Percentiles rank a stretch among this genome's conserved stretches.
Conservation (phyloP, 1,139 yeast genomes). For the Blastobotrys petasosporus region DNA sequence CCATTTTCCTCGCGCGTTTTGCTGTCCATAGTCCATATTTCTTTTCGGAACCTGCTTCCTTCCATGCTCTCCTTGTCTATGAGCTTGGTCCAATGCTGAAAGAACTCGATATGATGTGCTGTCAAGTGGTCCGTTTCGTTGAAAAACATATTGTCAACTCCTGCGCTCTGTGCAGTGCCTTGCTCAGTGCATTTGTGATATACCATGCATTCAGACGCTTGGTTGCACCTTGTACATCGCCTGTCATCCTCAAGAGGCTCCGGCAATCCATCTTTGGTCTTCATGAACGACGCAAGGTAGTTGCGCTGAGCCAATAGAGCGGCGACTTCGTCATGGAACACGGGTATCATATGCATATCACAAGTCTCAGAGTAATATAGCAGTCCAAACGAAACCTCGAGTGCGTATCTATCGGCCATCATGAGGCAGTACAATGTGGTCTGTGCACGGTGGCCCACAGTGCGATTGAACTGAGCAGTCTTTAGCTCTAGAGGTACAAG, state of each 20-base stretch:
- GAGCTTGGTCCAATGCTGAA: conserved; percentile 64
- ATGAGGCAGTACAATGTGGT: conserved; percentile 78
- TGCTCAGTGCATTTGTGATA: conserved; percentile 54
- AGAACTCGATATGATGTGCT: conserved; percentile 46
- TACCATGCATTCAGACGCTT: conserved; percentile 61
- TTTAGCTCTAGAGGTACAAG: conserved; percentile 84
- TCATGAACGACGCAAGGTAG: conserved; percentile 54
- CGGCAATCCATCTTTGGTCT: conserved; percentile 45
- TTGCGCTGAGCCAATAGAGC: conserved; percentile 71
- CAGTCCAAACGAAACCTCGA: conserved; percentile 58
- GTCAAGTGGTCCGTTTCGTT: conserved; percentile 48
- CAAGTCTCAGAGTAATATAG: conserved; percentile 68
- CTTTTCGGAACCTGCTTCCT: conserved; percentile 47
- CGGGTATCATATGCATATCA: conserved; percentile 43
- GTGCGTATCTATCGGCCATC: conserved; percentile 70
- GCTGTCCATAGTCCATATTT: conserved; percentile 64
- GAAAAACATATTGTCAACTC: conserved; percentile 39
- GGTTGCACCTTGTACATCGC: conserved; percentile 64
- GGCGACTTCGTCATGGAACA: conserved; percentile 44
- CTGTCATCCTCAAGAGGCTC: conserved; percentile 47
- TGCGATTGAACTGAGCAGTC: conserved; percentile 57
- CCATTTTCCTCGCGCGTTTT: conserved; percentile 59
- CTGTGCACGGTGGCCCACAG: conserved; percentile 76
- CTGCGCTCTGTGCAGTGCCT: conserved; percentile 44
- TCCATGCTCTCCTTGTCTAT: conserved; percentile 72